Evolutionary conservation across 73 alveolate species (phyloP).

Genomic region (Paramecium biaurelia): DNA sequence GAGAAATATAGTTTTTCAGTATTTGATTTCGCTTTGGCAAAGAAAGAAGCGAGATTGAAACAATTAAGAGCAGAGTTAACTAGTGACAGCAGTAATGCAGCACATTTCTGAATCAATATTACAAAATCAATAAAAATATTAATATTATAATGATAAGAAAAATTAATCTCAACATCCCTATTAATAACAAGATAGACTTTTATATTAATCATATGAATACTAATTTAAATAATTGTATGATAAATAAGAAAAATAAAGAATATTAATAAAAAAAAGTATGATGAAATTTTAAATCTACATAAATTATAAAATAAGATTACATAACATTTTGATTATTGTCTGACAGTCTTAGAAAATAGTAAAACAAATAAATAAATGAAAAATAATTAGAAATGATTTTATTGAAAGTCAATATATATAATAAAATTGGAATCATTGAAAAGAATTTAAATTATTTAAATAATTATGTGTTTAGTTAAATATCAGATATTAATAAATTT

Average conservation of each 20-base stretch:
- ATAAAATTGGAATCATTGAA: no score
- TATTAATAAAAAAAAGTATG: no score
- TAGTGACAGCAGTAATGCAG: conserved; percentile 35
- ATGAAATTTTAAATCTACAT: no score
- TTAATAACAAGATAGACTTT: not conserved
- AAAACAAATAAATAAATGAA: no score
- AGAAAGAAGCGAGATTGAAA: conserved; percentile 61
- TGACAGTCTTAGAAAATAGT: no score
- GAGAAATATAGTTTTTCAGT: conserved; percentile 46
- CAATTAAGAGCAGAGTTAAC: conserved; percentile 50
- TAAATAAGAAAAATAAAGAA: no score
- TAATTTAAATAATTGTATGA: no score
- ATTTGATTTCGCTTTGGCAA: conserved; percentile 61
- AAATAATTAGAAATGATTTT: no score
- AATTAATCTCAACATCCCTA: not conserved
- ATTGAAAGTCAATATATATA: no score
- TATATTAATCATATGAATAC: no score
- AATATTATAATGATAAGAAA: not conserved
- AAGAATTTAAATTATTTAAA: not conserved
- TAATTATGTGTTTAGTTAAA: not conserved
- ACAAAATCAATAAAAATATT: not conserved
- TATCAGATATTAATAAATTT: not conserved
- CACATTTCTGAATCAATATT: conserved; percentile 7
- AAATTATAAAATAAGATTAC: no score
- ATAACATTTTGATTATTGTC: no score